These are phyloP conservation scores for Spatholobus suberectus DNA, from an alignment of 306 rosid genomes.

Conservation along the genomic window DNA sequence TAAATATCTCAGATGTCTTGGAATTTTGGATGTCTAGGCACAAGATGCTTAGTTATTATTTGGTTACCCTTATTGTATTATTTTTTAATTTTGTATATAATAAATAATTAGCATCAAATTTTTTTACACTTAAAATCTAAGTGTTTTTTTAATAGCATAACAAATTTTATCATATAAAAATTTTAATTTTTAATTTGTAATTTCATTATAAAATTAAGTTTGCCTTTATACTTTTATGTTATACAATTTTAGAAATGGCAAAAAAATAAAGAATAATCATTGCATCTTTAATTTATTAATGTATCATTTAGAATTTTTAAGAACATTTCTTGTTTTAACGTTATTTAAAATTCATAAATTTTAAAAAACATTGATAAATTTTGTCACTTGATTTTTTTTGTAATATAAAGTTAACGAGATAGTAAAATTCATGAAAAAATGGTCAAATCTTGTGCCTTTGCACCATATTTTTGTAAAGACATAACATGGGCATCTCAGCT, in stretches of 20 bases:
- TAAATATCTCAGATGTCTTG: slow-evolving; percentile 5
- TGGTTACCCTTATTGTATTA: background rate
- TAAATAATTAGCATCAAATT: background rate
- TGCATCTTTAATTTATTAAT: background rate
- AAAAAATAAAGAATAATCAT: background rate
- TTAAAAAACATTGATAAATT: background rate
- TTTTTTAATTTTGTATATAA: background rate
- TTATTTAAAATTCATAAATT: background rate
- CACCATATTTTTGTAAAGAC: background rate
- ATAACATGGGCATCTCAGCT: background rate
- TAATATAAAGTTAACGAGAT: background rate
- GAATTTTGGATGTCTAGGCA: background rate
- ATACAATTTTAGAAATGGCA: background rate
- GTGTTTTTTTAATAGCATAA: background rate
- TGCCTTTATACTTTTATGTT: too few relatives aligned
- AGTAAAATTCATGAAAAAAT: background rate
- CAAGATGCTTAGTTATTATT: background rate
- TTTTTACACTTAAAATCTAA: background rate
- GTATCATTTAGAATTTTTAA: background rate
- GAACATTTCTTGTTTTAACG: background rate
- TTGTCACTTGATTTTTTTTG: background rate
- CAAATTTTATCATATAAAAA: slow-evolving; percentile 13
- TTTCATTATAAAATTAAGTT: too few relatives aligned
- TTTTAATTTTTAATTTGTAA: background rate
- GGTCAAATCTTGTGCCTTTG: background rate